Base-by-base conservation (phyloP, 2,329 filamentous ascomycete genomes). In the Orbilia ellipsospora region DNA sequence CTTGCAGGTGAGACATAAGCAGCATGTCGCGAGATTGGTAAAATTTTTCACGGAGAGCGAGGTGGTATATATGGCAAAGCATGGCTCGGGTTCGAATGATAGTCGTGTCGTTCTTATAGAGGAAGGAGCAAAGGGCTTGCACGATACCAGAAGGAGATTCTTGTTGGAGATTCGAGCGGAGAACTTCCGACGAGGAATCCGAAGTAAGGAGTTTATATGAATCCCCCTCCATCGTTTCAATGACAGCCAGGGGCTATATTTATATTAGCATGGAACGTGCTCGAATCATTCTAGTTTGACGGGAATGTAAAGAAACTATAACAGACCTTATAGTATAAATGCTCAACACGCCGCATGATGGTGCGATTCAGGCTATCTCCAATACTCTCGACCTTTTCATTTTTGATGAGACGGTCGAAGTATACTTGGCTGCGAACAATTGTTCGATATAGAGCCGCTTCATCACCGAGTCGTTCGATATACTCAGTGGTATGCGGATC, bases 401-500 rank as follows among this genome's bases (percentile, higher is more conserved):
- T 89, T 83, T 91, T 89, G 82, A 88, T 88, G 66, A 97, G 86
- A 77, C 86, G 86, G 85, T 99, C 95, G 77, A 94, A 91, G 85
- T 99, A 99, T 73, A 97, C 87, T 80, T 93, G 87, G 55, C 91
- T 89, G 78, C 93, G 92, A 82, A 97, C 90, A 82, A 99, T 92
- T 83, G 93, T 91, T 83, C 92, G 93, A 86, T 99, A 99, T 61
- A 99, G 86, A 57, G 90, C 86, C 77, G 90, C 91, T 85, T 99
- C 95, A 80, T 99, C 95, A 66, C 92, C 91, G 74, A 99, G 85
- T 73, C 96, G 89, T 82, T 99, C 95, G 77, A 99, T 97, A 82
- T 99, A 99, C 85, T 99, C 95, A 31, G 95, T 95, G 48, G 95
- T 99, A 84, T 99, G 95, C 69, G 95, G 96, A 82, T 99, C 95